phyloP scores from a whole-genome alignment of 1,139 yeast species.

The Blastobotrys petasosporus region DNA sequence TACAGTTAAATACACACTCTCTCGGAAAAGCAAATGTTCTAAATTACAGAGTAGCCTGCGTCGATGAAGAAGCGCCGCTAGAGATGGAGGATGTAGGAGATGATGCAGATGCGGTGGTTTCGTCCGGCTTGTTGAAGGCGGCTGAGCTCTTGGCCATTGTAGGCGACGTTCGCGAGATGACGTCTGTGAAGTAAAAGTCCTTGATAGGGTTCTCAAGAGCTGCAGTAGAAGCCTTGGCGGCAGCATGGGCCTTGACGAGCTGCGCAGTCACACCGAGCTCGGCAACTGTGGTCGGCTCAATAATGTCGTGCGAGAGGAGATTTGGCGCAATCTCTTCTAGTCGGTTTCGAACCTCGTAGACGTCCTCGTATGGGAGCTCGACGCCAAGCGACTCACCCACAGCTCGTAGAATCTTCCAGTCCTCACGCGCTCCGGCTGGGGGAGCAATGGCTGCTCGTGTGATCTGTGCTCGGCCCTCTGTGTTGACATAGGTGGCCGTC shows the following conservation, averaged over 20 bases:
- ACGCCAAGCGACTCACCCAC: conserved; percentile 70
- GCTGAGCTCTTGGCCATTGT: conserved; percentile 76
- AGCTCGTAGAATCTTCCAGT: conserved; percentile 86
- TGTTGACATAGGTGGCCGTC: conserved; percentile 80
- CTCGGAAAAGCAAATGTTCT: no score
- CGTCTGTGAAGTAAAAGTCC: conserved; percentile 85
- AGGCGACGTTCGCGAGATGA: conserved; percentile 79
- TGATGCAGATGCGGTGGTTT: conserved; percentile 8
- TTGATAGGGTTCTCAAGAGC: conserved; percentile 58
- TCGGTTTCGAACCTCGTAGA: conserved; percentile 62
- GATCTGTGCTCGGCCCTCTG: conserved; percentile 83
- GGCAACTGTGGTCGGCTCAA: conserved; percentile 60
- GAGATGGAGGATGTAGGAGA: not conserved
- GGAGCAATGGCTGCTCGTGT: conserved; percentile 86
- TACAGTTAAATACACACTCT: no score
- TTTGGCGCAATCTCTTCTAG: conserved; percentile 78
- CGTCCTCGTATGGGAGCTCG: conserved; percentile 72
- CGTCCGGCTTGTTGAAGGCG: conserved; percentile 25
- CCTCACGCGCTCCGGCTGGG: conserved; percentile 91
- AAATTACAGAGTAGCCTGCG: no score
- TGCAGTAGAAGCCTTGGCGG: conserved; percentile 42
- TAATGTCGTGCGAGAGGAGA: conserved; percentile 65
- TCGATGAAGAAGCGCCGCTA: no score
- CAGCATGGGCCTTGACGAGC: conserved; percentile 36
- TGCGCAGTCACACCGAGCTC: conserved; percentile 52